Conservation (phyloP, 202 grass and related monocot genomes). For the Digitaria exilis region DNA sequence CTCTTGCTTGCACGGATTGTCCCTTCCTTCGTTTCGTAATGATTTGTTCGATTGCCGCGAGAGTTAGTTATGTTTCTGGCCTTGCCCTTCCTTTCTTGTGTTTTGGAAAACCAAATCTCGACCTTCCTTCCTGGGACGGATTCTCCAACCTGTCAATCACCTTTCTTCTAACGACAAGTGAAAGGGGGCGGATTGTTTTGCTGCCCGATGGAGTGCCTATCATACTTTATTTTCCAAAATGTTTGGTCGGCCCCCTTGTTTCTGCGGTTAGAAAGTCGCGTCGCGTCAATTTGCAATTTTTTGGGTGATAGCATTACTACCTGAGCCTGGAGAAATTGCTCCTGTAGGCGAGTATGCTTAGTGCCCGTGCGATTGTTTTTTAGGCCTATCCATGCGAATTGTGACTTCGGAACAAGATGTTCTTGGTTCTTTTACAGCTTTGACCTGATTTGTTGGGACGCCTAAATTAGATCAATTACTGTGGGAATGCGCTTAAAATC, state of each 20-base stretch:
- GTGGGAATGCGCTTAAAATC: background rate
- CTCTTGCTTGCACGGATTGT: background rate
- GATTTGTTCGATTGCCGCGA: background rate
- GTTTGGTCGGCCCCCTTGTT: background rate
- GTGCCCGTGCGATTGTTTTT: background rate
- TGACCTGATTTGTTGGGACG: background rate
- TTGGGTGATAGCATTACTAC: background rate
- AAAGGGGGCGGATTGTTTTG: background rate
- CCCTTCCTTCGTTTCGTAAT: background rate
- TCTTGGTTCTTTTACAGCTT: background rate
- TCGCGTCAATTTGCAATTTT: background rate
- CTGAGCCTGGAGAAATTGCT: background rate
- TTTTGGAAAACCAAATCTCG: background rate
- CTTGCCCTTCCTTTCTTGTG: background rate
- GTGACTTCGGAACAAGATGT: background rate
- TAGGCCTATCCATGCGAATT: background rate
- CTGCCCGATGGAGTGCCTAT: background rate
- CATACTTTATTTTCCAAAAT: background rate
- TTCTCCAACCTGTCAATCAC: background rate
- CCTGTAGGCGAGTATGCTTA: background rate
- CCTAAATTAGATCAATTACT: background rate
- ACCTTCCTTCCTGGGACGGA: background rate
- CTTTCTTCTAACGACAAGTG: too few relatives aligned
- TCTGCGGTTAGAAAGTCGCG: background rate
- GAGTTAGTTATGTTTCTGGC: background rate